Base-by-base conservation (phyloP, 495 filamentous ascomycete species). In the Lasiosphaeris hirsuta region DNA sequence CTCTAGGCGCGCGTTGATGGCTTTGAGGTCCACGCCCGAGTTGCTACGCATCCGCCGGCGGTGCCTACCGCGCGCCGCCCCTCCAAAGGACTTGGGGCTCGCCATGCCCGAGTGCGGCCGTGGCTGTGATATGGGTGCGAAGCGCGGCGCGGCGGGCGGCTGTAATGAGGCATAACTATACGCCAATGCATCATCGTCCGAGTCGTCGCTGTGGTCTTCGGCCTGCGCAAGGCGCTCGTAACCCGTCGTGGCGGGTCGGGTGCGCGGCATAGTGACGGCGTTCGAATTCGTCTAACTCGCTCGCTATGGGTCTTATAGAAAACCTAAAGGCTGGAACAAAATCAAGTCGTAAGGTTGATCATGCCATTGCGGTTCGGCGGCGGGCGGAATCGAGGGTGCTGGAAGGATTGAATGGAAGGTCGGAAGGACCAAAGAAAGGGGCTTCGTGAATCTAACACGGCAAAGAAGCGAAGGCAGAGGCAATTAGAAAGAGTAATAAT, bases 1-100 rank as follows among this genome's bases (percentile, higher is more conserved):
- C 70, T 99, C 94, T 15, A 99, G 78, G 46, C 94, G 84, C 54
- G 94, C 92, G 74, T 99, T 99, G 71, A 99, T 97, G 58, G 93
- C 94, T 72, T 97, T 97, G 64, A 99, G 92, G 69, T 99, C 94
- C 10, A 97, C 94, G 4, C 90, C 92, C 33, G 90, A 91, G 56
- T 84, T 89, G 67, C 90, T 96, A 57, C 91, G 87, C 60, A 86
- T 78, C 41, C 77, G 75, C 48, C 83, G 82, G 42, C 78, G 72
- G 36, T 72, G 72, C 60, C 78, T 73, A 52, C 64, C 23, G 18
- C 51, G 55, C 8, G 58, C 47, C 8, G 58, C 47, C 1, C 55
- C 37, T 10, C 39, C 55, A 15, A 51, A 50, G 10, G 43, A 19
- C 60, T 75, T 75, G 56, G 83, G 81, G 13, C 76, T 75, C 43